phyloP scores from a whole-genome alignment of 1,139 yeast genomes.

The Taphrina pruni region DNA sequence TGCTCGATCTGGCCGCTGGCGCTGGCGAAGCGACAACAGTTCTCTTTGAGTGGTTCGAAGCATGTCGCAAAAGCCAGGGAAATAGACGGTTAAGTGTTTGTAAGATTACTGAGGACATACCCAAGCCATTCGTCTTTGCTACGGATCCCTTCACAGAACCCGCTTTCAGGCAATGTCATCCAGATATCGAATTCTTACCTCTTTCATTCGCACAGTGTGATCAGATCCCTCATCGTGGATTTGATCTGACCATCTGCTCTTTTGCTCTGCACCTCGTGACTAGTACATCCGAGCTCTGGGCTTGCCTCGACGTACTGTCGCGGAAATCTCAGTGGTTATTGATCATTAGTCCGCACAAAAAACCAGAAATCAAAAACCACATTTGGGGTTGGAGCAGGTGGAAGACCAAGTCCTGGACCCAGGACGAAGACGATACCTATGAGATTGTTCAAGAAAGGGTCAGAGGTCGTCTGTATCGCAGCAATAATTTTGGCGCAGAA shows the following conservation, averaged over 20 bases:
- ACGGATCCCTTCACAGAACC: slow-evolving; percentile 42
- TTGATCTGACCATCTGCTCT: slow-evolving; percentile 31
- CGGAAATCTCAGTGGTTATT: slow-evolving; percentile 41
- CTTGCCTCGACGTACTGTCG: slow-evolving; percentile 39
- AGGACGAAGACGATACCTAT: slow-evolving; percentile 22
- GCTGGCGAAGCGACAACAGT: slow-evolving; percentile 41
- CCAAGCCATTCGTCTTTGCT: slow-evolving; percentile 26
- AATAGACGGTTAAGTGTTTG: slow-evolving; percentile 23
- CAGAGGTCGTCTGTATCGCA: slow-evolving; percentile 29
- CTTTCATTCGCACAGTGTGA: slow-evolving; percentile 31
- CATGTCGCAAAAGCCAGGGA: slow-evolving; percentile 20
- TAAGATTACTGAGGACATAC: neutral
- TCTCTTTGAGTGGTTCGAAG: slow-evolving; percentile 39
- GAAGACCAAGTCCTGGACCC: slow-evolving; percentile 41
- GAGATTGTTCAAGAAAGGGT: slow-evolving; percentile 36
- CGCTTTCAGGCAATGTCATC: slow-evolving; percentile 38
- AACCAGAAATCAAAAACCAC: slow-evolving; percentile 39
- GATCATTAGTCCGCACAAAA: slow-evolving; percentile 41
- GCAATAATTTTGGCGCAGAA: slow-evolving; percentile 21
- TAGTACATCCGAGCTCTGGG: slow-evolving; percentile 32
- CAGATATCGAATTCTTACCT: slow-evolving; percentile 33
- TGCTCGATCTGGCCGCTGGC: slow-evolving; percentile 42
- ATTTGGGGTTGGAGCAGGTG: slow-evolving; percentile 43
- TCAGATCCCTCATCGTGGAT: slow-evolving; percentile 25
- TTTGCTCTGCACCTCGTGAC: slow-evolving; percentile 41